These are phyloP conservation scores for Penicillium chermesinum DNA, from an alignment of 495 filamentous ascomycete genomes.

Conservation along the genomic window DNA sequence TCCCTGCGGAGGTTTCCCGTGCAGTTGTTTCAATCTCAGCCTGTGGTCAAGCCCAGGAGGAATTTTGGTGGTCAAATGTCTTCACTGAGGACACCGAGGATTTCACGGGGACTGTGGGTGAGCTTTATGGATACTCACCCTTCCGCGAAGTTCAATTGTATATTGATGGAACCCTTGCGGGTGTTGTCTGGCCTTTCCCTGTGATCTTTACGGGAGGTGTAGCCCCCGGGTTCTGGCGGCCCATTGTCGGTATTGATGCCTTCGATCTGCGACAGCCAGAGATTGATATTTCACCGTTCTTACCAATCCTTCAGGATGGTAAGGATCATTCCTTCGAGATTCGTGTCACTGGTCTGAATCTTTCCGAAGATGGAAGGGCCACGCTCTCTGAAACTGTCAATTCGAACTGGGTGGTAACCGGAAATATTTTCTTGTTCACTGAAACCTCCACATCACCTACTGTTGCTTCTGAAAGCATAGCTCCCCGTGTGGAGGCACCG, in stretches of 20 bases:
- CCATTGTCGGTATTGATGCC: constrained; percentile 78
- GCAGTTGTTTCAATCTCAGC: constrained; percentile 74
- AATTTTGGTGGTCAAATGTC: constrained; percentile 90
- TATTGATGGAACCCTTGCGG: constrained; percentile 71
- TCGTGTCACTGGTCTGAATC: constrained; percentile 57
- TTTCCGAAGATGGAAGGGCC: constrained; percentile 34
- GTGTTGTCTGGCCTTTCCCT: constrained; percentile 81
- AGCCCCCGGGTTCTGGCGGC: constrained; percentile 74
- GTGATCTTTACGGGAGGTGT: constrained; percentile 87
- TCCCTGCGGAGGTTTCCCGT: constrained; percentile 59
- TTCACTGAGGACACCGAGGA: constrained; percentile 56
- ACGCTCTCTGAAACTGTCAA: constrained; percentile 56
- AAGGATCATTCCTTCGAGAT: constrained; percentile 66
- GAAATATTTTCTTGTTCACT: constrained; percentile 76
- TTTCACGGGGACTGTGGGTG: constrained; percentile 52
- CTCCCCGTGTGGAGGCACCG: constrained; percentile 30
- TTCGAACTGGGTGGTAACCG: constrained; percentile 77
- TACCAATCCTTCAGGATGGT: constrained; percentile 64
- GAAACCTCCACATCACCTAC: constrained; percentile 35
- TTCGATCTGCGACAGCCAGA: constrained; percentile 79
- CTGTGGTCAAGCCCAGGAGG: constrained; percentile 72
- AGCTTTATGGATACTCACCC: constrained; percentile 65
- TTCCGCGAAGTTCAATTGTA: constrained; percentile 80
- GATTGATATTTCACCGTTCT: constrained; percentile 77
- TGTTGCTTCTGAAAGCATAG: not conserved